phyloP scores from a whole-genome alignment of 2,329 filamentous ascomycete species.

The Hypoxylon sp. region DNA sequence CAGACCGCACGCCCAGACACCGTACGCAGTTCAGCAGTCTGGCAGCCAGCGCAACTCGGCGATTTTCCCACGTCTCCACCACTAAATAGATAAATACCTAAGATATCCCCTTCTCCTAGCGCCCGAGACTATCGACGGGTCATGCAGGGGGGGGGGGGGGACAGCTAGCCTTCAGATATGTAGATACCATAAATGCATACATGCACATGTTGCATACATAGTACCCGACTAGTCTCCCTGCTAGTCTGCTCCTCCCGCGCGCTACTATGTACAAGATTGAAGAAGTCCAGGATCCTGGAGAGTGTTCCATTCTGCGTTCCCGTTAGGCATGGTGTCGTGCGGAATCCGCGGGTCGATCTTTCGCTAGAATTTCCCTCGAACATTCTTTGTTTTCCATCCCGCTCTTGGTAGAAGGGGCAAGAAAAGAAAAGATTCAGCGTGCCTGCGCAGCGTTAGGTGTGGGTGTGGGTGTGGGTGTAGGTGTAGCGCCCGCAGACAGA shows the following conservation, averaged over 20 bases:
- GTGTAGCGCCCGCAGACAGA: conserved; percentile 15
- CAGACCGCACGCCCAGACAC: too few relatives aligned
- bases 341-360: not conserved
- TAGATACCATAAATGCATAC: not conserved
- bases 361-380: conserved; percentile 5
- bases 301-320: conserved; percentile 7
- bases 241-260: conserved; percentile 18
- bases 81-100: conserved; percentile 11
- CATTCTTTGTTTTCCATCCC: conserved; percentile 1
- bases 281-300: conserved; percentile 23
- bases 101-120: conserved; percentile 23
- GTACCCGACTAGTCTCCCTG: not conserved
- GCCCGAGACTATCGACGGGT: conserved; percentile 36
- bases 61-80: conserved; percentile 4
- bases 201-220: conserved; percentile 5
- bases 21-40: too few relatives aligned
- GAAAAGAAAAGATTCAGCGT: not conserved
- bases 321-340: conserved; percentile 1
- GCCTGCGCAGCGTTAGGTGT: not conserved
- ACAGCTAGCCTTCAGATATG: not conserved
- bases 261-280: conserved; percentile 26
- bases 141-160: conserved; percentile 16
- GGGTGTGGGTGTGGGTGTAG: not conserved
- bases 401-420: not conserved
- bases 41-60: conserved; percentile 6